phyloP scores from a whole-genome alignment of 1,139 yeast species.

The Pichia sp. region DNA sequence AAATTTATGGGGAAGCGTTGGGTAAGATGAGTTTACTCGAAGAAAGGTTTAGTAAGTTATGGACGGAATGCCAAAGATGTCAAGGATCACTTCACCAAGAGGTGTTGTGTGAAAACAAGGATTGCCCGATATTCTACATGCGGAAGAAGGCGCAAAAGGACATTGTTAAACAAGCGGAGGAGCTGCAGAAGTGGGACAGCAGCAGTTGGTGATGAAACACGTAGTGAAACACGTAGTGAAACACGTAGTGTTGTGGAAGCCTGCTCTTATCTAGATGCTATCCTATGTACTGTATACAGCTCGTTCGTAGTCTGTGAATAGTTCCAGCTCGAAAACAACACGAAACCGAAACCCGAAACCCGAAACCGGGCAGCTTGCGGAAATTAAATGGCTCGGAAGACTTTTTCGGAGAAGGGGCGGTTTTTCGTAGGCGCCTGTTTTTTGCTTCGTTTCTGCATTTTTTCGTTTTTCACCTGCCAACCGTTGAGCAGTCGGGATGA shows the following conservation, averaged over 20 bases:
- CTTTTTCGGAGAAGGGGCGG: not conserved
- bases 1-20: slow-evolving; percentile 69
- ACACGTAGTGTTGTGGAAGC: no score
- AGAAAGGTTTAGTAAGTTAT: slow-evolving; percentile 74
- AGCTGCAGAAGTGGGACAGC: slow-evolving; percentile 65
- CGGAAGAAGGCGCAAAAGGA: slow-evolving; percentile 92
- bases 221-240: no score
- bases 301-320: not conserved
- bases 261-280: not conserved
- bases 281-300: no score
- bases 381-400: slow-evolving; percentile 3
- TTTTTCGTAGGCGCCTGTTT: no score
- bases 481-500: not conserved
- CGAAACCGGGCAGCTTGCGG: no score
- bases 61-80: slow-evolving; percentile 99
- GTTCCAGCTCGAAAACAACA: no score
- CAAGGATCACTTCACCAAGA: slow-evolving; percentile 96
- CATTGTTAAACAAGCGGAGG: slow-evolving; percentile 58
- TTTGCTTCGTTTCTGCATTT: not conserved
- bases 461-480: not conserved
- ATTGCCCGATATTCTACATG: slow-evolving; percentile 97
- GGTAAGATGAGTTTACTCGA: slow-evolving; percentile 77
- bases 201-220: slow-evolving; percentile 41
- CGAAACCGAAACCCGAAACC: no score
- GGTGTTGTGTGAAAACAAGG: slow-evolving; percentile 89